Base-by-base conservation (phyloP, 2,329 filamentous ascomycete genomes). In the Lasiodiplodia theobromae region DNA sequence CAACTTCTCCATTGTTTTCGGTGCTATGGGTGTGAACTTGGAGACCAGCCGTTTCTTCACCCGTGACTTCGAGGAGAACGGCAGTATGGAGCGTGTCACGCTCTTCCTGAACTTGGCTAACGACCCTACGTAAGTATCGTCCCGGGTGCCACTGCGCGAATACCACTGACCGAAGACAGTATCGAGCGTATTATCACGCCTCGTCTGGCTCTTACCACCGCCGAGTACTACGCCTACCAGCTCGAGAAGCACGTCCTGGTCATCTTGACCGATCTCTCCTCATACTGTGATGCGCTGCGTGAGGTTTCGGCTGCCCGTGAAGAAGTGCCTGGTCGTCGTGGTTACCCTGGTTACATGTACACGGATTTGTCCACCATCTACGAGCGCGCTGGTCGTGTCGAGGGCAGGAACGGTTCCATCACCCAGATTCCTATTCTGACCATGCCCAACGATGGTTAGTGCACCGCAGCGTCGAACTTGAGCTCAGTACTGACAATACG, bases 261-360 rank as follows among this genome's bases (percentile, higher is more conserved):
- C 78, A 99, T 99, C 82, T 90, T 99, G 79, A 99, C 96, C 67
- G 96, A 99, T 87, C 85, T 99, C 75, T 96, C 96, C 1, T 94
- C 96, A 62, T 99, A 99, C 87, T 99, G 96, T 82, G 96, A 99
- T 82, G 96, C 96, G 73, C 91, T 99, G 73, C 96, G 96, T 88
- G 96, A 99, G 84, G 96, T 99, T 63, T 99, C 96, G 16, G 95
- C 96, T 67, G 96, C 96, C 66, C 90, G 96, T 85, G 96, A 99
- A 87, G 96, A 99, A 90, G 96, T 99, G 53, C 96, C 96, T 51
- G 96, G 96, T 87, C 95, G 96, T 82, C 95, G 96, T 90, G 96
- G 96, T 88, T 99, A 96, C 86, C 96, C 96, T 66, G 96, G 96
- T 92, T 99, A 99, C 88, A 99, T 99, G 96, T 99, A 99, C 87